These are phyloP conservation scores for Picea mariana DNA, from an alignment of 83 land plant species.

Conservation along the genomic window DNA sequence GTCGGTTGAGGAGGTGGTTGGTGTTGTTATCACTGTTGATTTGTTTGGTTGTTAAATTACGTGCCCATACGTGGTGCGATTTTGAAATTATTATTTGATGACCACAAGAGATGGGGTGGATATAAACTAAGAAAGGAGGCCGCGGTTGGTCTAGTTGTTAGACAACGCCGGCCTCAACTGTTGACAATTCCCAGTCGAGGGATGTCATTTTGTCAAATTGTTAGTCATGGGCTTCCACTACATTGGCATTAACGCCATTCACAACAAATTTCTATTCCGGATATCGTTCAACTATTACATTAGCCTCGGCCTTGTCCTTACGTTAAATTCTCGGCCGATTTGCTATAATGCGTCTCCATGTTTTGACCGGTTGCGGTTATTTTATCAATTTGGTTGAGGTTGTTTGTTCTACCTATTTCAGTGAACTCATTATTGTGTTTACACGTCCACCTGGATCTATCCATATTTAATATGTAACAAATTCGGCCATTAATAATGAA, in stretches of 20 bases:
- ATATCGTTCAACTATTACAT: background rate
- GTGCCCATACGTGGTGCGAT: background rate
- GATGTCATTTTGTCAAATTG: background rate
- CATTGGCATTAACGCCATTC: background rate
- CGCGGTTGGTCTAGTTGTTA: constrained; percentile 12
- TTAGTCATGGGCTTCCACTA: background rate
- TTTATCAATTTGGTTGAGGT: too few relatives aligned
- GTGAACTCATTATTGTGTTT: too few relatives aligned
- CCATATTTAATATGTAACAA: too few relatives aligned
- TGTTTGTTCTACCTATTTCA: too few relatives aligned
- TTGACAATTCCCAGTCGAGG: background rate
- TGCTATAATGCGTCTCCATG: too few relatives aligned
- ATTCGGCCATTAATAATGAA: too few relatives aligned
- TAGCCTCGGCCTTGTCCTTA: too few relatives aligned
- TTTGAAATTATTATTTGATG: background rate
- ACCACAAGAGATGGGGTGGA: background rate
- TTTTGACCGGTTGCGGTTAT: too few relatives aligned
- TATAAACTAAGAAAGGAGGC: too few relatives aligned
- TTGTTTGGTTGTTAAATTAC: background rate
- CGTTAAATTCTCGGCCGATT: too few relatives aligned
- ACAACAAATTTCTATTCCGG: background rate
- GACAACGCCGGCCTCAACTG: background rate
- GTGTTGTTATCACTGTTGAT: background rate
- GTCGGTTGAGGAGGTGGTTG: background rate
- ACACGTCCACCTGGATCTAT: too few relatives aligned